These are phyloP conservation scores for Cutaneotrichosporon dermatis DNA, from an alignment of 1,284 basidiomycete species.

Conservation along the genomic window DNA sequence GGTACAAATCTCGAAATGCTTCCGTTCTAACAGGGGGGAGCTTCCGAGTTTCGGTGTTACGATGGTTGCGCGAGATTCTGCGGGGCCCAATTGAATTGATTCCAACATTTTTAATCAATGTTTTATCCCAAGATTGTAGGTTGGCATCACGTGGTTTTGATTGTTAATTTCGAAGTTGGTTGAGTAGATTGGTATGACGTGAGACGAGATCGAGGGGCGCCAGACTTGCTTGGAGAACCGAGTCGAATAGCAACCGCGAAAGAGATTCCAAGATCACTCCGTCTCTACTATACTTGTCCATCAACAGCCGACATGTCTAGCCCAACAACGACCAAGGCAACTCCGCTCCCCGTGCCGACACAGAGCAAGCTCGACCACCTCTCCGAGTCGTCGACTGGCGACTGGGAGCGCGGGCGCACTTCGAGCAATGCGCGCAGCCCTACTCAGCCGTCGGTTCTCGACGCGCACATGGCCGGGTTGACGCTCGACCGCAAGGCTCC, in stretches of 20 bases:
- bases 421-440: slow-evolving; percentile 37
- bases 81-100: neutral
- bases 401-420: slow-evolving; percentile 44
- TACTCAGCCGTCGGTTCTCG: slow-evolving; percentile 24
- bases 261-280: too few species aligned
- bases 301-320: slow-evolving; percentile 7
- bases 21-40: too few species aligned
- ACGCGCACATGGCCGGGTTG: slow-evolving; percentile 9
- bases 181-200: neutral
- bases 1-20: too few species aligned
- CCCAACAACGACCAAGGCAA: slow-evolving; percentile 7
- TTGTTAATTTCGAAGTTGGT: neutral
- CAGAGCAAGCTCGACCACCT: slow-evolving; percentile 35
- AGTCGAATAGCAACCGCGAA: too few species aligned
- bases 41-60: too few species aligned
- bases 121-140: too few species aligned
- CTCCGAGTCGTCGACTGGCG: slow-evolving; percentile 43
- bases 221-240: too few species aligned
- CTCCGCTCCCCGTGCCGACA: slow-evolving; percentile 28
- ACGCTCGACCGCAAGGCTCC: neutral
- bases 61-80: too few species aligned
- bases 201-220: neutral
- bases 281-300: neutral
- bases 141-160: too few species aligned
- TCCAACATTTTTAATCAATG: too few species aligned